These are phyloP conservation scores for Cytospora mali DNA, from an alignment of 2,329 filamentous ascomycete genomes.

Conservation along the genomic window DNA sequence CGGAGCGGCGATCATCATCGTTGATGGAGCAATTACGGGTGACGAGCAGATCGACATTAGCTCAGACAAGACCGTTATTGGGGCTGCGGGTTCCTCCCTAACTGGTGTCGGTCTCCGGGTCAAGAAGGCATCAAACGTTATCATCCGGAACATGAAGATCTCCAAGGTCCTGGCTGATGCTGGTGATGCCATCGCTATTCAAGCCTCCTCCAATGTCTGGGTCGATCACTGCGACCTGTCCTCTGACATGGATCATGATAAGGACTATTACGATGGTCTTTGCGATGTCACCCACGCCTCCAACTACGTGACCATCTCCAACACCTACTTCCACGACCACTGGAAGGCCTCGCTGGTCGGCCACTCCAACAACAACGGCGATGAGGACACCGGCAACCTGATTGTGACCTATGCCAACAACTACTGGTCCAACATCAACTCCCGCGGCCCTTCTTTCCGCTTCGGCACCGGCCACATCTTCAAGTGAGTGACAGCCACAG, in stretches of 20 bases:
- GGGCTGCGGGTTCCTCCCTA: conserved; percentile 42
- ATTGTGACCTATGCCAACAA: conserved; percentile 69
- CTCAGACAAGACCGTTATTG: conserved; percentile 55
- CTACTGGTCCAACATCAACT: conserved; percentile 64
- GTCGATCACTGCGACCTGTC: conserved; percentile 69
- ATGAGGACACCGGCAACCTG: conserved; percentile 63
- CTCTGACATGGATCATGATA: conserved; percentile 60
- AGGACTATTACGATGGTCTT: conserved; percentile 72
- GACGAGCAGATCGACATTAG: conserved; percentile 47
- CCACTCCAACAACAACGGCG: conserved; percentile 60
- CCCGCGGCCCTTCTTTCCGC: conserved; percentile 62
- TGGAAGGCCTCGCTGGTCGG: conserved; percentile 62
- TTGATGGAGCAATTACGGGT: conserved; percentile 48
- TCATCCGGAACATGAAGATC: conserved; percentile 64
- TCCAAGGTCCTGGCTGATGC: conserved; percentile 56
- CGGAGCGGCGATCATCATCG: conserved; percentile 48
- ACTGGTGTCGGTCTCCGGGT: conserved; percentile 56
- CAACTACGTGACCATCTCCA: conserved; percentile 60
- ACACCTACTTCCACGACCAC: conserved; percentile 53
- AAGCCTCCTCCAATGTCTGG: conserved; percentile 63
- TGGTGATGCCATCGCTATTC: conserved; percentile 63
- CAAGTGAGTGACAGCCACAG: conserved; percentile 28
- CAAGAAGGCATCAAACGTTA: conserved; percentile 58
- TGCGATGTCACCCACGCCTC: conserved; percentile 64
- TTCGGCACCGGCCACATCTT: conserved; percentile 66